Conservation (phyloP, 116 monocot genomes). For the Papilionanthe hybrid region DNA sequence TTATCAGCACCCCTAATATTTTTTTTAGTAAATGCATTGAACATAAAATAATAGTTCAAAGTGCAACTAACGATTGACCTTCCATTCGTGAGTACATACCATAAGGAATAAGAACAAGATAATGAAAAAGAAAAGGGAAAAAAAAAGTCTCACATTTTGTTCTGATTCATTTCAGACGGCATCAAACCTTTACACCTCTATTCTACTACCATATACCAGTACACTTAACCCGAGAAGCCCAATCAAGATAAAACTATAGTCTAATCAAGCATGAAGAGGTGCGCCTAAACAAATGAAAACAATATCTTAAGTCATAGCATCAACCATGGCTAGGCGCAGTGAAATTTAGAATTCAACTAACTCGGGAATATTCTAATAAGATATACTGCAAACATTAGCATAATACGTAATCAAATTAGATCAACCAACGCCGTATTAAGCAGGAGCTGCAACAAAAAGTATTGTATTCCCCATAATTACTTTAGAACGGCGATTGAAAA, state of each 20-base stretch:
- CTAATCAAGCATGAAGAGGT: not conserved
- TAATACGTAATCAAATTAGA: not conserved
- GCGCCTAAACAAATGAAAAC: not conserved
- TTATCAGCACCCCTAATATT: not conserved
- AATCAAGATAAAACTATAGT: constrained; percentile 1
- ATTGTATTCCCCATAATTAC: not conserved
- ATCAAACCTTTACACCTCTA: not conserved
- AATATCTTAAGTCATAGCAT: not conserved
- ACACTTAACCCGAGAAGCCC: not conserved
- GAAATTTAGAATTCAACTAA: not conserved
- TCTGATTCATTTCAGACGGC: not conserved
- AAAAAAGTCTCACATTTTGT: not conserved
- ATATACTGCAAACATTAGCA: not conserved
- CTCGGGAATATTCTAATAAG: not conserved
- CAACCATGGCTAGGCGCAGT: not conserved
- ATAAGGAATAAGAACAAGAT: not conserved
- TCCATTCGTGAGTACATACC: not conserved
- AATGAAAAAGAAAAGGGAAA: not conserved
- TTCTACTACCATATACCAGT: not conserved
- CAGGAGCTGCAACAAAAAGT: not conserved
- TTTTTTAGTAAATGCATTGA: not conserved
- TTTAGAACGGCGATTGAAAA: not conserved
- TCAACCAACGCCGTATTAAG: not conserved
- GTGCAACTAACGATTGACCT: too few species aligned
- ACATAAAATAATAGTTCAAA: not conserved